These are phyloP conservation scores for Acidomyces sp. DNA, from an alignment of 495 filamentous ascomycete genomes.

Conservation along the genomic window DNA sequence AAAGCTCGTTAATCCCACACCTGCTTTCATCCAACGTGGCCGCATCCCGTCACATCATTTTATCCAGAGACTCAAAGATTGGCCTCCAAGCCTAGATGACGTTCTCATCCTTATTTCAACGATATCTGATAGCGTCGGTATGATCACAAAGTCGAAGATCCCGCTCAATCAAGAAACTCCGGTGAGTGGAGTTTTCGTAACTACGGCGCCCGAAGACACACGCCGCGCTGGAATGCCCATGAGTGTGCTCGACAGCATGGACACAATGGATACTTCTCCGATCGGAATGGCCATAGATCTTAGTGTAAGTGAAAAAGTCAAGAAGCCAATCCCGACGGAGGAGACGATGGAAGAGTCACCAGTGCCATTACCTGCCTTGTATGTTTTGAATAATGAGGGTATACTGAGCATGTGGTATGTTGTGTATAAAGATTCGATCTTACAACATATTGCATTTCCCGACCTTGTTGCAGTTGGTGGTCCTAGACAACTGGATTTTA, in stretches of 20 bases:
- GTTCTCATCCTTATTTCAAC: conserved; percentile 73
- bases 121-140: conserved; percentile 57
- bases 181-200: conserved; percentile 53
- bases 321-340: conserved; percentile 55
- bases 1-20: conserved; percentile 57
- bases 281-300: conserved; percentile 76
- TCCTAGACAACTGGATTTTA: conserved; percentile 11
- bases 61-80: conserved; percentile 58
- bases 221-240: conserved; percentile 59
- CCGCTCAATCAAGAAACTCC: conserved; percentile 49
- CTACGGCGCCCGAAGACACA: conserved; percentile 55
- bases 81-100: conserved; percentile 65
- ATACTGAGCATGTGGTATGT: conserved; percentile 80
- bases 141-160: conserved; percentile 57
- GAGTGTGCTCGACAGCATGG: conserved; percentile 42
- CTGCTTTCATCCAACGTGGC: conserved; percentile 54
- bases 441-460: conserved; percentile 55
- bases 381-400: conserved; percentile 83
- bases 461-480: conserved; percentile 44
- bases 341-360: conserved; percentile 66
- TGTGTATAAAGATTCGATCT: conserved; percentile 74
- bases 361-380: conserved; percentile 71
- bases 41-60: conserved; percentile 62
- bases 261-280: conserved; percentile 48
- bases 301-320: conserved; percentile 63